Base-by-base conservation (phyloP, 192 early-diverging fungal species). In the Phycomyces blakesleeanus region DNA sequence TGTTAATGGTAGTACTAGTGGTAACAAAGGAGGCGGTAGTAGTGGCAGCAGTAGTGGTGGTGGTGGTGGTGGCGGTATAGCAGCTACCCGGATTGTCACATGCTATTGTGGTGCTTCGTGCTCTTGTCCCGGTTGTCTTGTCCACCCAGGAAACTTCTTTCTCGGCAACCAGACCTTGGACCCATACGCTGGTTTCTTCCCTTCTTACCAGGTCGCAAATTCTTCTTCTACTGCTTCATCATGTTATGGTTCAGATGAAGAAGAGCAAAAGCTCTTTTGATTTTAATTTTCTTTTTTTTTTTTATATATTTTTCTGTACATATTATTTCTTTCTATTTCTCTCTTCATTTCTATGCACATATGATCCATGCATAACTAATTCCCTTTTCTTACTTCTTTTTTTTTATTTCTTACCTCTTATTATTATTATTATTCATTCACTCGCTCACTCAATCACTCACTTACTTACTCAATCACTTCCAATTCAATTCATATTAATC, bases 51-150 rank as follows among this genome's bases (percentile, higher is more conserved):
- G n/a, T n/a, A n/a, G n/a, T n/a, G n/a, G n/a, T n/a, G n/a, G n/a
- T n/a, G n/a, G n/a, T n/a, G n/a, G n/a, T n/a, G n/a, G n/a, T n/a
- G n/a, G n/a, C n/a, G n/a, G n/a, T n/a, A n/a, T n/a, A n/a, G 10
- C 58, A 18, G 40, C 21, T n/a, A 73, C 59, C 15, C 60, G 65
- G 2, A 63, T 73, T 21, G 65, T 73, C 16, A 73, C 65, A 11
- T 73, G 71, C 44, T 62, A 63, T 24, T 67, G 65, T 54, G 71
- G 71, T 25, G 14, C 0, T 12, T 10, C 40, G 5, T 73, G 71
- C 49, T 24, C 42, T 7, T 73, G 71, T 44, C 64, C 71, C 7
- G 71, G 71, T 2, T 73, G 71, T 24, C 44, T 73, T n/a, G 71
- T 73, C 10, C 71, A 73, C 29, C 61, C 71, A 20, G 63, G 65